Conservation (phyloP, 2,329 filamentous ascomycete species). For the Clonostachys rosea region DNA sequence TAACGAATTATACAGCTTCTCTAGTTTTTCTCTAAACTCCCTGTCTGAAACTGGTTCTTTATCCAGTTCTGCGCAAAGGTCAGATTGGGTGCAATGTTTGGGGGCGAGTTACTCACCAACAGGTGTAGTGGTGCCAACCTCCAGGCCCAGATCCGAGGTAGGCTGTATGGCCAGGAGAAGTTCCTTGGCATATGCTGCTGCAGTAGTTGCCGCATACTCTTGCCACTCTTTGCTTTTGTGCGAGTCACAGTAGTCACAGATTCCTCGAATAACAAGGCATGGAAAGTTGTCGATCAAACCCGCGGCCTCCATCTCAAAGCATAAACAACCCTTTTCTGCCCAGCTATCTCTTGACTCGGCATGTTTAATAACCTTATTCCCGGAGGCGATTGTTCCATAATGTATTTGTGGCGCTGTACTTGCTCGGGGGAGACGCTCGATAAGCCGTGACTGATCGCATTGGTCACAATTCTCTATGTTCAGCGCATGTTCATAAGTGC, state of each 20-base stretch:
- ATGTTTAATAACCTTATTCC: conserved; percentile 1
- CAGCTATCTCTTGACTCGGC: background rate
- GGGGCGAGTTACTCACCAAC: too few relatives aligned
- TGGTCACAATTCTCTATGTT: background rate
- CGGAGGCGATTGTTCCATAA: conserved; percentile 3
- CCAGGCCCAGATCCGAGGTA: too few relatives aligned
- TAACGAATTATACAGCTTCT: too few relatives aligned
- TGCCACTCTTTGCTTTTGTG: conserved; percentile 31
- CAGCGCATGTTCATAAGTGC: background rate
- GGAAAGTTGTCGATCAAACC: conserved; percentile 14
- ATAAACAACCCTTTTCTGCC: conserved; percentile 2
- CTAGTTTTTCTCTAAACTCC: too few relatives aligned
- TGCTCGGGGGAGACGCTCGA: background rate
- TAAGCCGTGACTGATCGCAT: background rate
- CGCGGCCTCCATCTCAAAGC: conserved; percentile 20
- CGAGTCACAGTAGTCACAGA: conserved; percentile 29
- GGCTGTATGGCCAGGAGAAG: background rate
- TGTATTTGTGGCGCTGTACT: background rate
- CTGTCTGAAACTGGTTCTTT: too few relatives aligned
- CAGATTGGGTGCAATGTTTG: too few relatives aligned
- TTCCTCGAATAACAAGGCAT: conserved; percentile 24
- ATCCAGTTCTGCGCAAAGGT: too few relatives aligned
- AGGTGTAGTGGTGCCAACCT: too few relatives aligned
- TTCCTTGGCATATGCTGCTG: conserved; percentile 13
- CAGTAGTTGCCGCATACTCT: conserved; percentile 21